Evolutionary conservation across 352 stramenopile genomes (phyloP), one percentile per base, ranked within the genome.

Genomic region (Globisporangium solare): DNA sequence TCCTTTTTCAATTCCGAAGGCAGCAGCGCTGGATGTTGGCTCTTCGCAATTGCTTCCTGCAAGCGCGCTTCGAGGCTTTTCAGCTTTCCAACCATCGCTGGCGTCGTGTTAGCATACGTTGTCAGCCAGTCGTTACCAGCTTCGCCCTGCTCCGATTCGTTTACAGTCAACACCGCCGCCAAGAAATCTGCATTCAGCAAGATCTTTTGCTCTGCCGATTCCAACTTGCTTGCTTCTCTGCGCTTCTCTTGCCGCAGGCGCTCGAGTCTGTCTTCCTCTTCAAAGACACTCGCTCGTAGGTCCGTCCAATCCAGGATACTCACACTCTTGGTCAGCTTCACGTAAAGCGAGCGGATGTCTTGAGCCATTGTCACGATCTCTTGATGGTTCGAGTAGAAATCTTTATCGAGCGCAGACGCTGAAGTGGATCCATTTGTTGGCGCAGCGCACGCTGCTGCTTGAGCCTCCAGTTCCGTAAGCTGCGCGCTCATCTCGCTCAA

Each of bases 151-250:
- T 56, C 57, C 57, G 61, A 50, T 61, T 55, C 65, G 24, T 22
- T 63, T 56, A 60, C 17, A 64, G 64, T 14, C 31, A 83, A 43
- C 47, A 87, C 51, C 12, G 73, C 68, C 41, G 80, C 73, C 48
- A 89, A 27, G 46, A 86, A 89, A 49, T 88, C 76, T 17, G 73
- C 66, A 49, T 87, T 86, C 39, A 74, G 67, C 57, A 90, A 43
- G 2, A 90, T 63, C 37, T 86, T 64, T 24, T 86, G 68, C 52
- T 90, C 77, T 3, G 67, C 67, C 6, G 60, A 78, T 42, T 74
- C 52, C 10, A 82, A 48, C 65, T 71, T 74, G 14, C 64, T 51
- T 10, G 76, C 50, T 42, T 84, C 73, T 42, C 66, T 66, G 1
- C 56, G 53, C 20, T 66, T 68, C 21, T 81, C 68, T 7, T 63